Percentiles rank a stretch among this genome's conserved stretches.
phyloP scores from a whole-genome alignment of 371 early-diverging fungal genomes.

The Syncephalastrum monosporum region DNA sequence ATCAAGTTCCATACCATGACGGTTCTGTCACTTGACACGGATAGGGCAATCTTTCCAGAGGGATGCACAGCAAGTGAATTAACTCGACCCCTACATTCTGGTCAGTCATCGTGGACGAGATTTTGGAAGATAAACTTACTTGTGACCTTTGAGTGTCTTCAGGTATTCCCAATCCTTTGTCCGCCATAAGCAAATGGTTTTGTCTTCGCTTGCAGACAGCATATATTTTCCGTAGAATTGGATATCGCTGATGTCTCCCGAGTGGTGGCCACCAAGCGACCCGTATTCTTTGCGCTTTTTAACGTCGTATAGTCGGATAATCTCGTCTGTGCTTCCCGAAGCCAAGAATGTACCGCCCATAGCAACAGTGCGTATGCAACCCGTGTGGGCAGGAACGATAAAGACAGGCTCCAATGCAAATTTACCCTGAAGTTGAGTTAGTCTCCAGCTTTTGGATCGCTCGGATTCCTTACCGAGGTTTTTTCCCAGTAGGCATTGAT shows the following conservation, averaged over 20 bases:
- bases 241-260: slow-evolving; percentile 83
- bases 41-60: slow-evolving; percentile 87
- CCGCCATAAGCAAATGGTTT: slow-evolving; percentile 83
- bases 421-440: neutral
- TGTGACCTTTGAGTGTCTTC: slow-evolving; percentile 90
- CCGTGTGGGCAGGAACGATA: slow-evolving; percentile 94
- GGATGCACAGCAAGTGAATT: slow-evolving; percentile 89
- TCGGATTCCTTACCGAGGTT: neutral
- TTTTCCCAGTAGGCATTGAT: slow-evolving; percentile 66
- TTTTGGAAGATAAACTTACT: slow-evolving; percentile 36
- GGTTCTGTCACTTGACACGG: slow-evolving; percentile 79
- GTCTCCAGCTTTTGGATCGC: too few species aligned
- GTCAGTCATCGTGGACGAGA: neutral
- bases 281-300: slow-evolving; percentile 89
- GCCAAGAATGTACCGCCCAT: slow-evolving; percentile 80
- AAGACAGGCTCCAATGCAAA: slow-evolving; percentile 71
- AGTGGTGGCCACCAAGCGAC: slow-evolving; percentile 83
- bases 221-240: slow-evolving; percentile 83
- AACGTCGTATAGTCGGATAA: slow-evolving; percentile 88
- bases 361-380: slow-evolving; percentile 85
- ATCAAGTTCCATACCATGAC: slow-evolving; percentile 90
- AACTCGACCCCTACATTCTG: slow-evolving; percentile 47
- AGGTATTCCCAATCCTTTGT: slow-evolving; percentile 96
- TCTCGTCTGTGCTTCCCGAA: slow-evolving; percentile 95
- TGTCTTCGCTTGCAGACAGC: slow-evolving; percentile 89